Base-by-base conservation (phyloP, 2,329 filamentous ascomycete genomes). In the Fusarium sp. region DNA sequence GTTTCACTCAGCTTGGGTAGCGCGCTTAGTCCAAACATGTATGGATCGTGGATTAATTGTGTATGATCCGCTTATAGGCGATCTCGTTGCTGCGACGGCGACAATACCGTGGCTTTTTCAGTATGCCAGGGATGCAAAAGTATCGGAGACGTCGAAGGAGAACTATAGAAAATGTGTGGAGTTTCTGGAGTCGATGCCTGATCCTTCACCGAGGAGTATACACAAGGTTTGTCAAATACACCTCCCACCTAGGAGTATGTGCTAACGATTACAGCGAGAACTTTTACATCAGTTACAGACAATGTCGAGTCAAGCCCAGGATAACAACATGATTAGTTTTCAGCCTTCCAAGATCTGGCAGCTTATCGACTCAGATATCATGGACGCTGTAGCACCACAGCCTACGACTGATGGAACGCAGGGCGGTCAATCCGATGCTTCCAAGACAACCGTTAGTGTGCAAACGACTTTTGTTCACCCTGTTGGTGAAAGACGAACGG, bases 21-120 rank as follows among this genome's bases (percentile, higher is more conserved):
- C 65, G 1, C 47, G 72, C 3, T 41, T 76, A 20, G 56, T 75
- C 1, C 70, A 76, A 27, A 76, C 73, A 17, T 75, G 74, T 17
- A 49, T 75, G 27, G 74, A 75, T 27, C 46, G 70, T 15, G 61
- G 63, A 2, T 71, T 76, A 10, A 45, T 63, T 44, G 64, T 73
- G 6, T 66, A 62, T 17, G 74, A 76, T 17, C 74, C 74, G 0
- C 45, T 76, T 12, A 72, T 76, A 2, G 68, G 74, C 7, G 71
- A 71, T 10, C 35, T 75, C n/a, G 70, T 76, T 27, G 74, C 74
- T 11, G 67, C 74, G 7, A 72, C 74, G 0, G 72, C 74, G 3
- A 76, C 72, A 3, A 75, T 76, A 5, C 70, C 74, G 1, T 76
- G 74, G 74, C 33, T 76, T 3, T 76, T 76, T 25, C 74, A 76